A percentile compares a stretch with the other conserved stretches of the same genome.
phyloP scores from a whole-genome alignment of 2,329 filamentous ascomycete genomes.

The Sclerotinia trifoliorum region DNA sequence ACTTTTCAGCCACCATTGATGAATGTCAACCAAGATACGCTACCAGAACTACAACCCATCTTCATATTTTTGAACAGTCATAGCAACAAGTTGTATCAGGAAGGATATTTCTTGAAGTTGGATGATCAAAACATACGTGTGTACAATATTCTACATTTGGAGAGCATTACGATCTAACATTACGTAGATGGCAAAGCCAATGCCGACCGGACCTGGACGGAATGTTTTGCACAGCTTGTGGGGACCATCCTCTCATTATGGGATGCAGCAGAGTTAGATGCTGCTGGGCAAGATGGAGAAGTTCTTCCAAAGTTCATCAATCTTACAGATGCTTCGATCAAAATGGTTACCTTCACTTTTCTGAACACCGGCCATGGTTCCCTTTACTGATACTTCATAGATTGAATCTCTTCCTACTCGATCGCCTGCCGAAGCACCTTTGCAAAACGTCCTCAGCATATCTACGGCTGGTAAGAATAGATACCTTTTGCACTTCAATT shows the following conservation, averaged over 20 bases:
- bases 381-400: slow-evolving; percentile 46
- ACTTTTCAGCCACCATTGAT: slow-evolving; percentile 82
- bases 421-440: slow-evolving; percentile 69
- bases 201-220: slow-evolving; percentile 83
- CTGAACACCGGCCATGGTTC: slow-evolving; percentile 17
- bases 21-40: slow-evolving; percentile 79
- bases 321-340: slow-evolving; percentile 93
- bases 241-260: slow-evolving; percentile 93
- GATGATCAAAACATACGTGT: slow-evolving; percentile 90
- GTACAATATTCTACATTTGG: slow-evolving; percentile 42
- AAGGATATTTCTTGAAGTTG: slow-evolving; percentile 95
- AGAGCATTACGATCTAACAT: slow-evolving; percentile 38
- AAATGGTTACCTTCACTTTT: slow-evolving; percentile 67
- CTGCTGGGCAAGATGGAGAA: slow-evolving; percentile 78
- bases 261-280: slow-evolving; percentile 91
- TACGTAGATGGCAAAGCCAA: slow-evolving; percentile 78
- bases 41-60: slow-evolving; percentile 90
- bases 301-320: slow-evolving; percentile 94
- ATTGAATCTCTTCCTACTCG: slow-evolving; percentile 88
- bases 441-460: slow-evolving; percentile 93
- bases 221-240: slow-evolving; percentile 95
- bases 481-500: slow-evolving; percentile 95
- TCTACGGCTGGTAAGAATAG: slow-evolving; percentile 95
- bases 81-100: slow-evolving; percentile 93
- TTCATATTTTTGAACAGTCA: slow-evolving; percentile 94